Base-by-base conservation (phyloP, 2,329 filamentous ascomycete genomes). In the Monilinia fructicola region DNA sequence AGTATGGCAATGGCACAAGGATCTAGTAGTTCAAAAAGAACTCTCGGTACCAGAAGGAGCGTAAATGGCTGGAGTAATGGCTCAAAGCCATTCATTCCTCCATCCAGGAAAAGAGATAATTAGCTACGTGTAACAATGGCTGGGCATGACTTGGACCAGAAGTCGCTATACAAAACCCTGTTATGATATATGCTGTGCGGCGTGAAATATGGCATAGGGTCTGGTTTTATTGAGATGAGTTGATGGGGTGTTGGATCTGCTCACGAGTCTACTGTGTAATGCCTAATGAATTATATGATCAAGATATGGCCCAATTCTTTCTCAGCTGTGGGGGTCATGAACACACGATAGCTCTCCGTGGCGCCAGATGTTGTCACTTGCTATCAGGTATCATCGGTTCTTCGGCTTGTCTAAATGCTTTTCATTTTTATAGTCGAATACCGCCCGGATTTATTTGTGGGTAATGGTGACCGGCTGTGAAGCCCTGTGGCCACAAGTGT, bases 11-110 rank as follows among this genome's bases (percentile, higher is more conserved):
- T 69, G n/a, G 42, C 69, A 21, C 69, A 71, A 26, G 31, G 46
- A 54, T 42, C 66, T 0, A 59, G 42, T 53, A 44, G 67, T 44
- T 35, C 74, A 59, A 79, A 78, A 69, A 81, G 76, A 71, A 84
- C 82, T n/a, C 69, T 85, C 65, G 84, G 84, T 1, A 78, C 82
- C 67, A 78, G 80, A 68, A 68, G 74, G 64, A 81, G 78, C 63
- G 79, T 85, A 77, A 79, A 82, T 69, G 81, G 81, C 2, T 85
- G 83, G 83, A 67, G 67, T 40, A 73, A 71, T 66, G 68, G 71
- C 53, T 72, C 71, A 48, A 69, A 68, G 7, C 65, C 67, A 21
- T 76, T 76, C 53, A 68, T 70, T 14, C 75, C 74, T 18, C 74
- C 74, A 26, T 73, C 67, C 14, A 73, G 72, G 62, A 73, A 69